Base-by-base conservation (phyloP, 129 eudicot genomes). In the Pittosporum tobira region DNA sequence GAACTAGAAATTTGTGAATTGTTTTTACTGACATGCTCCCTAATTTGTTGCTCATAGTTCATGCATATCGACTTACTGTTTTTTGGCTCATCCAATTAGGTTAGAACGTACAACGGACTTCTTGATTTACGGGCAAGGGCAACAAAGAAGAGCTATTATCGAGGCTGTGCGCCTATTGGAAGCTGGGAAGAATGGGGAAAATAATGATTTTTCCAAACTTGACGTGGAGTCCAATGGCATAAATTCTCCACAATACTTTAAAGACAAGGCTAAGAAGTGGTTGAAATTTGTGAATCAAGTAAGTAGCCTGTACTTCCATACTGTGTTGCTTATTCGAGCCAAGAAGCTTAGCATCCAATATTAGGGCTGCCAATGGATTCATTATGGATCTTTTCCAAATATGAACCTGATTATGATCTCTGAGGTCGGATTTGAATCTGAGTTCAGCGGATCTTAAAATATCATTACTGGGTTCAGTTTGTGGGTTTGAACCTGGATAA, bases 201-300 rank as follows among this genome's bases (percentile, higher is more conserved):
- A 24, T 62, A 57, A 48, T 38, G 81, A 61, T 24, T 48, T 67
- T 51, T 59, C 65, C 53, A 74, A 76, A 68, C 72, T 61, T 20
- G 62, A 69, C 77, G 73, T 74, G 29, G 75, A 76, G 46, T 64
- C 81, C 7, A 62, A 50, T 67, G 81, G 44, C 60, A 36, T 45
- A 22, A 77, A 64, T 51, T 56, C 90, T 37, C 85, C 79, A 1
- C 75, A 76, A 68, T 66, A 74, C 62, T 84, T 84, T 37, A 87
- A 86, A 68, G 99, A 93, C 29, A 83, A 79, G 73, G 79, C 99
- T 44, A 88, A 93, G 83, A 87, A 81, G 71, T 93, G 99, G 99
- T 76, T 81, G 63, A 93, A 83, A 57, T 87, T 81, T 73, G 88
- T 87, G 57, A 68, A 91, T 59, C 91, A 83, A 73, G 99, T 93